phyloP scores from a whole-genome alignment of 805 yeast species.

The Candida methanosorbosa region DNA sequence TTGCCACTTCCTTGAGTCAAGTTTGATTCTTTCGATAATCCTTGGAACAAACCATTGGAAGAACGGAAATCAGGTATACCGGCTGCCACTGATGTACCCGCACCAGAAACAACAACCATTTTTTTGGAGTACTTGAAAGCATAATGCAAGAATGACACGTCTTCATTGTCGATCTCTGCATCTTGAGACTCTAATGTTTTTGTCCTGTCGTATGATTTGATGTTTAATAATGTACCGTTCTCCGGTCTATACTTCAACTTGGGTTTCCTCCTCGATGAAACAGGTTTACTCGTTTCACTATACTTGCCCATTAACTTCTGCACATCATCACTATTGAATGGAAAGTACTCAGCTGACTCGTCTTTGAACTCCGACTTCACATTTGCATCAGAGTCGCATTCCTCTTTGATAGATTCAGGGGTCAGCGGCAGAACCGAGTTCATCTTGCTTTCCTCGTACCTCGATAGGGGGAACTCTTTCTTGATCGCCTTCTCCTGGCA shows the following conservation, averaged over 20 bases:
- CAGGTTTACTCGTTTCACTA: too few species aligned
- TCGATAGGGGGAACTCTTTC: too few species aligned
- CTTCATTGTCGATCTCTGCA: constrained; percentile 24
- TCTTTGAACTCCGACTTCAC: not conserved
- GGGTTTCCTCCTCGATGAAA: constrained; percentile 32
- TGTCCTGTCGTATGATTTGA: constrained; percentile 19
- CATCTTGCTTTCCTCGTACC: not conserved
- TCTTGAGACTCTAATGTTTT: constrained; percentile 24
- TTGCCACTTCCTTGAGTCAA: constrained; percentile 38
- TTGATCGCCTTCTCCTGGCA: too few species aligned
- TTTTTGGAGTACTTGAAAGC: constrained; percentile 47
- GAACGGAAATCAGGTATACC: constrained; percentile 81
- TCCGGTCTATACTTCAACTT: constrained; percentile 36
- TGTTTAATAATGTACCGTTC: constrained; percentile 34
- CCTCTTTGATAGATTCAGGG: constrained; percentile 1
- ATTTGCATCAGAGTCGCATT: not conserved
- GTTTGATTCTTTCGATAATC: constrained; percentile 32
- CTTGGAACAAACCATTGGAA: constrained; percentile 64
- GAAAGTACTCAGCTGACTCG: too few species aligned
- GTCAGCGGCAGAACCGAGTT: not conserved
- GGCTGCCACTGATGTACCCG: constrained; percentile 84
- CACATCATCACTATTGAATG: too few species aligned
- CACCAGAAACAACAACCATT: constrained; percentile 70
- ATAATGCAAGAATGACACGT: constrained; percentile 41
- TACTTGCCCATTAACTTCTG: too few species aligned